phyloP scores from a whole-genome alignment of 2,329 filamentous ascomycete species.

The Stachybotrys elegans region DNA sequence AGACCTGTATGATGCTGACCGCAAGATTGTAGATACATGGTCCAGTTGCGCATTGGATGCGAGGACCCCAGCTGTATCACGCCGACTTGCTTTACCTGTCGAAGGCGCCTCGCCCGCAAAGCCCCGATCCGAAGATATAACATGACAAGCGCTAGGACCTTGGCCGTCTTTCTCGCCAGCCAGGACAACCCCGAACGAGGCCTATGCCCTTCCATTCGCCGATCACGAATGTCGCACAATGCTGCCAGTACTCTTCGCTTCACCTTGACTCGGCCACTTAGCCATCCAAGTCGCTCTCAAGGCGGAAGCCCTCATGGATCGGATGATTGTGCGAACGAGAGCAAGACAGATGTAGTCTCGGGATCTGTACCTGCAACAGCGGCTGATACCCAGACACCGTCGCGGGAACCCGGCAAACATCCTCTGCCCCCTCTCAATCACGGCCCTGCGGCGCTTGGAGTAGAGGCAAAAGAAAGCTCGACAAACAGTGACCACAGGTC shows the following conservation, averaged over 20 bases:
- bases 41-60: constrained; percentile 80
- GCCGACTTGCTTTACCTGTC: constrained; percentile 75
- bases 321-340: neutral
- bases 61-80: constrained; percentile 63
- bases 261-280: too few relatives aligned
- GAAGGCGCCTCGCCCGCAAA: constrained; percentile 60
- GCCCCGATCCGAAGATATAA: constrained; percentile 74
- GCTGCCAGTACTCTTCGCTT: constrained; percentile 45
- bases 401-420: neutral
- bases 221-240: constrained; percentile 37
- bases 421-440: neutral
- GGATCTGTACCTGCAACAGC: neutral
- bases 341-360: constrained; percentile 1
- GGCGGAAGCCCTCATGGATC: neutral
- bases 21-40: constrained; percentile 58
- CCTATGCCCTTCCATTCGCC: constrained; percentile 54
- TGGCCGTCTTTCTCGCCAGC: constrained; percentile 76
- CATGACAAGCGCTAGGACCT: constrained; percentile 71
- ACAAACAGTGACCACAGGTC: constrained; percentile 53
- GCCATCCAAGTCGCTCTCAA: too few relatives aligned
- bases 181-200: constrained; percentile 69
- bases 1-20: neutral
- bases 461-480: constrained; percentile 17
- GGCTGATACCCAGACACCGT: neutral
- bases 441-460: neutral